Evolutionary conservation across 148 eudicot genomes (phyloP), one percentile per base, ranked within the genome.

Genomic region (Silene latifolia): DNA sequence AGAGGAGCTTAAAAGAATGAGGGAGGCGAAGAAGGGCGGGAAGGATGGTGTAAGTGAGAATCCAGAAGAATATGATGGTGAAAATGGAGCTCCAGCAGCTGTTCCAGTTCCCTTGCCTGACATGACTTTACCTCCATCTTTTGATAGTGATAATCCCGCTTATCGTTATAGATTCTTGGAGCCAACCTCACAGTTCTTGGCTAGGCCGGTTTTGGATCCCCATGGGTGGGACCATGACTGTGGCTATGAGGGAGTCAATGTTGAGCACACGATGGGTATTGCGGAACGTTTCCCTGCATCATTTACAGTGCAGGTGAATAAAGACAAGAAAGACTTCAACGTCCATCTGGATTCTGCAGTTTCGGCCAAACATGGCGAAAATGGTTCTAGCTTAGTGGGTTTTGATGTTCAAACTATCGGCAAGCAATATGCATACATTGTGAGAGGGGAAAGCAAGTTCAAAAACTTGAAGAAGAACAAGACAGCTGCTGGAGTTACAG

Each of bases 221-320:
- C 97, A 92, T 84, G 97, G 99, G 10, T 95, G 99, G 99, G 99
- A 95, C 83, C 99, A 95, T 75, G 99, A 95, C 75, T 95, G 98
- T 77, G 99, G 99, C 21, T 95, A 90, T 32, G 99, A 95, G 66
- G 99, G 99, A 57, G 99, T 95, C 77, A 92, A 90, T 72, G 72
- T 95, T 12, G 99, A 95, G 82, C 92, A 92, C 51, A 89, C 81
- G 68, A 81, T 88, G 12, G 97, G 90, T n/a, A 84, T 95, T 39
- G 88, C 84, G 0, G 85, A 80, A 57, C 88, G 79, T 23, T 95
- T 84, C 66, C 96, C 99, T 7, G 90, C 92, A 2, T 81, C 88
- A 8, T 76, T 88, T 56, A 75, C 94, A 7, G 82, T 89, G 39
- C 99, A 95, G 72, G 77, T 89, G 64, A 92, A 96, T 0, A 95